Percentiles rank a stretch among this genome's conserved stretches.
Evolutionary conservation across 2,329 filamentous ascomycete genomes (phyloP).

Genomic region (Fusarium aywerte): DNA sequence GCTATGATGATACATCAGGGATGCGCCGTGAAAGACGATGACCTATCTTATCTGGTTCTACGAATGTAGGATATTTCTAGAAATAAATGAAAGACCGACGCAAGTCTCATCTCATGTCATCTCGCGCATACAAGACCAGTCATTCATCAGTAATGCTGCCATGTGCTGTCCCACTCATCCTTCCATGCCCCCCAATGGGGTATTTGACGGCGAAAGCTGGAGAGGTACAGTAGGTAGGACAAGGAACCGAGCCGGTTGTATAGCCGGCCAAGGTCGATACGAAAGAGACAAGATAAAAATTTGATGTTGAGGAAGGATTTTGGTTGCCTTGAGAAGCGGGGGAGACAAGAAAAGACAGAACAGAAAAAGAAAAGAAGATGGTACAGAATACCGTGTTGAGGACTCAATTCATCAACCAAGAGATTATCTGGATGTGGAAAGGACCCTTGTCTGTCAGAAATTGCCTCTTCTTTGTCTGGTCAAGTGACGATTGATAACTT

Average conservation of each 20-base stretch:
- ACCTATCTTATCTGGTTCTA: too few species aligned
- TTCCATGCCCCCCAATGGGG: conserved; percentile 8
- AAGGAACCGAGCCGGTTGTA: conserved; percentile 2
- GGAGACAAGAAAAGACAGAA: neutral
- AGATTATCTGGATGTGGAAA: too few species aligned
- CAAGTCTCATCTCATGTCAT: neutral
- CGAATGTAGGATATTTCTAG: neutral
- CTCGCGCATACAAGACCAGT: neutral
- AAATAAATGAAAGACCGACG: neutral
- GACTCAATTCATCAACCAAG: too few species aligned
- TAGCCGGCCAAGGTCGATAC: conserved; percentile 8
- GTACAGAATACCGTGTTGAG: neutral
- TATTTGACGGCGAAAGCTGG: conserved; percentile 12
- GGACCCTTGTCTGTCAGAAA: neutral
- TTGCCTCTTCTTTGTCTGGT: neutral
- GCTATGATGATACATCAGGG: too few species aligned
- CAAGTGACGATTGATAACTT: neutral
- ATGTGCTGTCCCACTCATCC: neutral
- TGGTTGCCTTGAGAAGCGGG: neutral
- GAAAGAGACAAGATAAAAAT: neutral
- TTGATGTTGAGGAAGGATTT: neutral
- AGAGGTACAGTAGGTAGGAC: neutral
- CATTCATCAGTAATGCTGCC: neutral
- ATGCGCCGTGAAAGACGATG: too few species aligned
- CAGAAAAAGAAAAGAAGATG: neutral